Percentiles rank a stretch among this genome's conserved stretches.
These are phyloP conservation scores for Arachis monticola DNA, from an alignment of 331 rosid species.

Conservation along the genomic window DNA sequence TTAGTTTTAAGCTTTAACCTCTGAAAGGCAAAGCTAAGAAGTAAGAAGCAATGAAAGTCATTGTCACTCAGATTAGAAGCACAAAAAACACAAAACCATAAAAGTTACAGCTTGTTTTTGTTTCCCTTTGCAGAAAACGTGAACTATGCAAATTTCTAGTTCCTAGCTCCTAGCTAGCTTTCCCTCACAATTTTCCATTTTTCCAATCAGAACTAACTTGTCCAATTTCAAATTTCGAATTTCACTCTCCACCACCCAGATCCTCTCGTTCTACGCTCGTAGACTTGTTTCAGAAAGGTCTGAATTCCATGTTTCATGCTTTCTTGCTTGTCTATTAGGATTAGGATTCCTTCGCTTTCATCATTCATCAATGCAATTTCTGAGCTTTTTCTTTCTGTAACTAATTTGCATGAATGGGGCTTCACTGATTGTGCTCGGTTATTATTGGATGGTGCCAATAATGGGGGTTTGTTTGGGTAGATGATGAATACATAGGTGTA, in stretches of 20 bases:
- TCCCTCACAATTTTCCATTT: constrained; percentile 41
- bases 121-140: constrained; percentile 34
- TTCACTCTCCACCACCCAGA: constrained; percentile 36
- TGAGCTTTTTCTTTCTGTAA: background rate
- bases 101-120: constrained; percentile 36
- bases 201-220: background rate
- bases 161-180: constrained; percentile 1
- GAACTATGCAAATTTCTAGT: constrained; percentile 11
- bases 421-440: background rate
- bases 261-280: constrained; percentile 30
- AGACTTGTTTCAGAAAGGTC: constrained; percentile 32
- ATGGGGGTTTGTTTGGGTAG: constrained; percentile 17
- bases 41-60: too few species aligned
- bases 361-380: constrained; percentile 10
- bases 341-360: background rate
- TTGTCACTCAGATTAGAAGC: background rate
- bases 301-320: constrained; percentile 26
- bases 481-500: background rate
- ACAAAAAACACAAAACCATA: background rate
- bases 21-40: background rate
- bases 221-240: constrained; percentile 13
- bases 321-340: background rate
- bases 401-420: background rate
- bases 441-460: background rate
- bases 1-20: background rate